These are phyloP conservation scores for Malus hybrid DNA, from an alignment of 331 rosid genomes.

Conservation along the genomic window DNA sequence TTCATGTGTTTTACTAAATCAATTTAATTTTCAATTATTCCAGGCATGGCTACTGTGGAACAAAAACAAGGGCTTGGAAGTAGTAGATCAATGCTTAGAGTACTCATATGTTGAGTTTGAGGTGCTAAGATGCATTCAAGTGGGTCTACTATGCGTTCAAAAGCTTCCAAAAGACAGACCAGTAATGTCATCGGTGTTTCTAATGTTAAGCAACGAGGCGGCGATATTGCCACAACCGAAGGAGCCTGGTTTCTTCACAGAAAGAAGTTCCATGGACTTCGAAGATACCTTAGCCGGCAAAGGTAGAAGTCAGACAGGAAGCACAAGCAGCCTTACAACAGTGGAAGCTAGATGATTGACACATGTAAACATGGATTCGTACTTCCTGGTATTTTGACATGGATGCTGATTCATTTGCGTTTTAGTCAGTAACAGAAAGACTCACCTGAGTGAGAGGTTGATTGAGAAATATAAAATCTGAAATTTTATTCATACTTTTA, in stretches of 20 bases:
- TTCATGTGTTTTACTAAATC: not conserved
- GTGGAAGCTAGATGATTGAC: not conserved
- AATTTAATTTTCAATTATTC: not conserved
- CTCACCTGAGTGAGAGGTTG: not conserved
- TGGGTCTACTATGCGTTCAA: constrained; percentile 19
- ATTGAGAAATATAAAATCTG: not conserved
- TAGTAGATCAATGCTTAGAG: not conserved
- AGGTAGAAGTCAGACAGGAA: not conserved
- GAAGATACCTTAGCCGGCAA: not conserved
- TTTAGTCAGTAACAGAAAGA: not conserved
- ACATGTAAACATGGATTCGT: no score
- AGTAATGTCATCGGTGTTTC: constrained; percentile 9
- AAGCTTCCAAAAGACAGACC: constrained; percentile 11
- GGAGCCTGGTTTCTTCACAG: constrained; percentile 18
- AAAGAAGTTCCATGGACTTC: constrained; percentile 1
- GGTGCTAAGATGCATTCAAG: constrained; percentile 13
- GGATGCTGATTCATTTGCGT: not conserved
- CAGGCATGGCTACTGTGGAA: constrained; percentile 24
- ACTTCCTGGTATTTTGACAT: not conserved
- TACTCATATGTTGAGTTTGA: constrained; percentile 2
- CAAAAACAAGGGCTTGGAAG: not conserved
- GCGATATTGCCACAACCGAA: constrained; percentile 12
- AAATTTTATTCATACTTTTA: not conserved
- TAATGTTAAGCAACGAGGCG: constrained; percentile 14
- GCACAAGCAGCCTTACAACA: not conserved